These are phyloP conservation scores for Ploettnerulaceae sp. DNA, from an alignment of 2,329 filamentous ascomycete species.

Conservation along the genomic window DNA sequence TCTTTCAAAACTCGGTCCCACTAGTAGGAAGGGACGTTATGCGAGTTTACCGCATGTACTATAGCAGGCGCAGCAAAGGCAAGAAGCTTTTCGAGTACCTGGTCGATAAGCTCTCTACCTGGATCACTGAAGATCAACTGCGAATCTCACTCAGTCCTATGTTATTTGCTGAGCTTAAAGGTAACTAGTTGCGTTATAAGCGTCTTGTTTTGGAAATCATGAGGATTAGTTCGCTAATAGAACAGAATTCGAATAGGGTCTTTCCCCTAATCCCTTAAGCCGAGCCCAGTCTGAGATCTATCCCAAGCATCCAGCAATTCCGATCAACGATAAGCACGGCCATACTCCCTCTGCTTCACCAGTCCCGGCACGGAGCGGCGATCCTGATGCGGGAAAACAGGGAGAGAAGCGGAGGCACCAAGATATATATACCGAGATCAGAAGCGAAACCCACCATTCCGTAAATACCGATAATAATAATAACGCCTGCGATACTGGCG, in stretches of 20 bases:
- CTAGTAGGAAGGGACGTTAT: constrained; percentile 15
- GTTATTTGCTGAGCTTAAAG: constrained; percentile 20
- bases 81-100: constrained; percentile 25
- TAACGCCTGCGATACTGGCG: constrained; percentile 11
- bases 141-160: constrained; percentile 24
- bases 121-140: constrained; percentile 24
- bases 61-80: constrained; percentile 14
- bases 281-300: constrained; percentile 16
- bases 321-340: constrained; percentile 12
- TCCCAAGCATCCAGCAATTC: constrained; percentile 18
- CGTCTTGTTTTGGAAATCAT: constrained; percentile 14
- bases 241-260: constrained; percentile 19
- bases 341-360: constrained; percentile 10
- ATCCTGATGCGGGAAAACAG: neutral
- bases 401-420: constrained; percentile 14
- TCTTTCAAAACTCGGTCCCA: constrained; percentile 19
- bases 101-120: constrained; percentile 15
- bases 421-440: constrained; percentile 13
- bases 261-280: constrained; percentile 18
- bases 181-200: constrained; percentile 16
- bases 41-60: constrained; percentile 20
- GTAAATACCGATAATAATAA: constrained; percentile 10
- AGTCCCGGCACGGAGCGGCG: constrained; percentile 4
- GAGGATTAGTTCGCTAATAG: constrained; percentile 18
- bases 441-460: constrained; percentile 3